Conservation (phyloP, 805 yeast species). For the Lipomyces orientalis region DNA sequence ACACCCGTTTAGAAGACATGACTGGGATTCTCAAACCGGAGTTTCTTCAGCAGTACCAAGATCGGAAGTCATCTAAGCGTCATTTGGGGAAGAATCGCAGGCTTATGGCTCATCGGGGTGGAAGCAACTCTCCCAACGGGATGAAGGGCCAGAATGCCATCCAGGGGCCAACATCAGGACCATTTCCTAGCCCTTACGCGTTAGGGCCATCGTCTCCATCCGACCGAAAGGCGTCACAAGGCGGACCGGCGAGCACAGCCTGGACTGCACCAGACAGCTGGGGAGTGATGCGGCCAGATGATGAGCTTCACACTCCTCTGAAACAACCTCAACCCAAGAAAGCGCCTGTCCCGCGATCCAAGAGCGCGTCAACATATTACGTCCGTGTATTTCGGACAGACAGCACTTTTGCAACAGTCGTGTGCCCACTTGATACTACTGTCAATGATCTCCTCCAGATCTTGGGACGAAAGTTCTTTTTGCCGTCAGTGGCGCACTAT, state of each 20-base stretch:
- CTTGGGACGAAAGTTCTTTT: constrained; percentile 77
- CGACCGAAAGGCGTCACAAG: not conserved
- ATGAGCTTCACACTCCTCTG: constrained; percentile 37
- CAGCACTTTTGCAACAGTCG: constrained; percentile 81
- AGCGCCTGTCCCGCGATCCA: constrained; percentile 7
- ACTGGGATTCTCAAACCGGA: constrained; percentile 52
- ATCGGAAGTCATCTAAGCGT: constrained; percentile 31
- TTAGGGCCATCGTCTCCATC: constrained; percentile 10
- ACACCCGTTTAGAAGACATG: constrained; percentile 58
- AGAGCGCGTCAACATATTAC: constrained; percentile 45
- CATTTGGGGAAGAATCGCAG: constrained; percentile 40
- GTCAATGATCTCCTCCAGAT: constrained; percentile 73
- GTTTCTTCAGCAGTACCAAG: constrained; percentile 12
- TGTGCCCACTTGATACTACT: constrained; percentile 78
- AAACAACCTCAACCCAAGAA: constrained; percentile 13
- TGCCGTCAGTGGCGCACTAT: constrained; percentile 71
- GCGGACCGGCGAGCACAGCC: constrained; percentile 21
- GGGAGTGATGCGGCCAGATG: constrained; percentile 53
- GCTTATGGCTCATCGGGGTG: constrained; percentile 36
- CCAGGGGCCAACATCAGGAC: constrained; percentile 15
- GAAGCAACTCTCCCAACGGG: constrained; percentile 20
- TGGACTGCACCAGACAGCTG: constrained; percentile 69
- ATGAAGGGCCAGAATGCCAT: constrained; percentile 31
- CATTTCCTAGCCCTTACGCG: constrained; percentile 5
- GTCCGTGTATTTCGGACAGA: constrained; percentile 82